Conservation (phyloP, 371 early-diverging fungal species). For the Mucor irregularis region DNA sequence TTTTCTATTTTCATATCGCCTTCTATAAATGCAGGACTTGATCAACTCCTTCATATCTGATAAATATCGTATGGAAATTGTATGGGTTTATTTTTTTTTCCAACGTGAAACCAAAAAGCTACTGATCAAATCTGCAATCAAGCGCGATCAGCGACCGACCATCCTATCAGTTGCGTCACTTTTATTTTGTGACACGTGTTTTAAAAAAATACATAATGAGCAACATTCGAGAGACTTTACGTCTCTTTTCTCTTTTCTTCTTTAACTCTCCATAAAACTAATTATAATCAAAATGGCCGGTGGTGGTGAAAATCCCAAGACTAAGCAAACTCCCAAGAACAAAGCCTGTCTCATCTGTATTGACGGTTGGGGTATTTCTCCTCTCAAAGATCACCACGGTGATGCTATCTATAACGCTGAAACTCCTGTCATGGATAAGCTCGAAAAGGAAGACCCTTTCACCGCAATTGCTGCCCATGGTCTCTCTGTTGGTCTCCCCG, state of each 20-base stretch:
- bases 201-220: constrained; percentile 8
- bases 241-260: constrained; percentile 6
- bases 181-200: constrained; percentile 12
- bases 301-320: constrained; percentile 53
- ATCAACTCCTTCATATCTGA: too few relatives aligned
- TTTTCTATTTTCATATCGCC: too few relatives aligned
- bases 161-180: constrained; percentile 17
- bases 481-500: constrained; percentile 96
- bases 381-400: constrained; percentile 67
- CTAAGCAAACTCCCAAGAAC: constrained; percentile 48
- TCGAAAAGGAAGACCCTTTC: constrained; percentile 76
- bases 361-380: constrained; percentile 96
- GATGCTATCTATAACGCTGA: constrained; percentile 93
- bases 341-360: constrained; percentile 83
- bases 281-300: constrained; percentile 40
- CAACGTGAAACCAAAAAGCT: too few relatives aligned
- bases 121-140: too few relatives aligned
- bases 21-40: too few relatives aligned
- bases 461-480: constrained; percentile 94
- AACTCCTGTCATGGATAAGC: constrained; percentile 92
- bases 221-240: neutral
- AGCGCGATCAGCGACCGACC: too few relatives aligned
- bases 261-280: neutral
- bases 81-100: too few relatives aligned
- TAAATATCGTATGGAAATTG: too few relatives aligned